These are phyloP conservation scores for Amanita exitialis DNA, from an alignment of 768 basidiomycete genomes.

Conservation along the genomic window DNA sequence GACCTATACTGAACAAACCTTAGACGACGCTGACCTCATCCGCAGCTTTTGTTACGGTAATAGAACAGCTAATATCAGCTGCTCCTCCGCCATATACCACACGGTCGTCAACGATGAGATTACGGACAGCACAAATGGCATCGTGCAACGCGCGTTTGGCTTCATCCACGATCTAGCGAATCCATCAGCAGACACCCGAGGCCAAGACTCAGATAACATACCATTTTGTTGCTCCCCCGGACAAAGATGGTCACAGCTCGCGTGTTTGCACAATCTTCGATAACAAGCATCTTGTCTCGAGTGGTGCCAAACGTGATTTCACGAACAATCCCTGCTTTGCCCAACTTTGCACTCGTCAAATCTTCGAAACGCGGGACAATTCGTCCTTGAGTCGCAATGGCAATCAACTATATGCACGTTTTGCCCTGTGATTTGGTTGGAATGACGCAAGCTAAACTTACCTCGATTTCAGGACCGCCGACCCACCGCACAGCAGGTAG, in stretches of 20 bases:
- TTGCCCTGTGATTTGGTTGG: background rate
- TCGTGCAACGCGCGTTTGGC: constrained; percentile 97
- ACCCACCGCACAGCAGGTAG: constrained; percentile 98
- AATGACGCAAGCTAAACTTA: constrained; percentile 17
- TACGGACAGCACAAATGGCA: constrained; percentile 94
- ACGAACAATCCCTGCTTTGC: constrained; percentile 86
- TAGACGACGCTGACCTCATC: constrained; percentile 58
- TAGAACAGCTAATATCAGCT: constrained; percentile 90
- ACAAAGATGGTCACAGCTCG: constrained; percentile 97
- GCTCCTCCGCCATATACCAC: constrained; percentile 99
- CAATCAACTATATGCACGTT: constrained; percentile 66
- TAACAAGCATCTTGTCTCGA: constrained; percentile 98
- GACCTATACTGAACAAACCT: background rate
- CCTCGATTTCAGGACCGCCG: constrained; percentile 98
- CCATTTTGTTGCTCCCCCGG: constrained; percentile 98
- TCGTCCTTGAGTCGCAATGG: constrained; percentile 95
- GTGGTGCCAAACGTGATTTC: constrained; percentile 97
- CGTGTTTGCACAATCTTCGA: constrained; percentile 96
- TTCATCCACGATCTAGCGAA: constrained; percentile 87
- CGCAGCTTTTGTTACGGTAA: constrained; percentile 90
- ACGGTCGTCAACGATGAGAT: constrained; percentile 88
- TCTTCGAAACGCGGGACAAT: constrained; percentile 99
- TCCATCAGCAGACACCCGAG: background rate
- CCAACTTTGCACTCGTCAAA: constrained; percentile 82
- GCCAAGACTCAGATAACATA: constrained; percentile 18